These are phyloP conservation scores for Aureoboletus auriporus DNA, from an alignment of 768 basidiomycete genomes.

Conservation along the genomic window DNA sequence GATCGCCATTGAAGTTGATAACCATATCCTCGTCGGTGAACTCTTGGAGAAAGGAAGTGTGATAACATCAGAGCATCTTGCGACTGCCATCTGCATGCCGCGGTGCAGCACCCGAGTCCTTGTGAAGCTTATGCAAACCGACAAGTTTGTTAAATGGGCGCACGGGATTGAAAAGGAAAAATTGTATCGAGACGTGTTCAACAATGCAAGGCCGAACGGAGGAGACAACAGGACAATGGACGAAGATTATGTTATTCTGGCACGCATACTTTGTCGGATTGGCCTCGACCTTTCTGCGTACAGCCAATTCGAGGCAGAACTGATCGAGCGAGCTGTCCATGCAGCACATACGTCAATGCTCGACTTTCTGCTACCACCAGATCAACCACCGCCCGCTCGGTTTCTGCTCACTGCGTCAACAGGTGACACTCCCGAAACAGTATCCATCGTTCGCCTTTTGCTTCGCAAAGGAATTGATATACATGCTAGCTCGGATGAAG, in stretches of 20 bases:
- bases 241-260: neutral
- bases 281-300: neutral
- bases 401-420: neutral
- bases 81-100: conserved; percentile 2
- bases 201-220: neutral
- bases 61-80: neutral
- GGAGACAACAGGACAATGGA: neutral
- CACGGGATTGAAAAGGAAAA: neutral
- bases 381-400: neutral
- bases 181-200: neutral
- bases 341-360: conserved; percentile 3
- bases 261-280: neutral
- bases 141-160: conserved; percentile 4
- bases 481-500: neutral
- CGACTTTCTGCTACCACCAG: neutral
- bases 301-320: neutral
- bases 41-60: neutral
- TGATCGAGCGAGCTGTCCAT: neutral
- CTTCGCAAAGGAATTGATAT: conserved; percentile 2
- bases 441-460: neutral
- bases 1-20: neutral
- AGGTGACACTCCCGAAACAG: too few species aligned
- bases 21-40: neutral
- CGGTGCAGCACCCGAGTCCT: conserved; percentile 3
- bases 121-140: neutral